These are phyloP conservation scores for Musa troglodytarum DNA, from an alignment of 176 grass and related monocot genomes.

Conservation along the genomic window DNA sequence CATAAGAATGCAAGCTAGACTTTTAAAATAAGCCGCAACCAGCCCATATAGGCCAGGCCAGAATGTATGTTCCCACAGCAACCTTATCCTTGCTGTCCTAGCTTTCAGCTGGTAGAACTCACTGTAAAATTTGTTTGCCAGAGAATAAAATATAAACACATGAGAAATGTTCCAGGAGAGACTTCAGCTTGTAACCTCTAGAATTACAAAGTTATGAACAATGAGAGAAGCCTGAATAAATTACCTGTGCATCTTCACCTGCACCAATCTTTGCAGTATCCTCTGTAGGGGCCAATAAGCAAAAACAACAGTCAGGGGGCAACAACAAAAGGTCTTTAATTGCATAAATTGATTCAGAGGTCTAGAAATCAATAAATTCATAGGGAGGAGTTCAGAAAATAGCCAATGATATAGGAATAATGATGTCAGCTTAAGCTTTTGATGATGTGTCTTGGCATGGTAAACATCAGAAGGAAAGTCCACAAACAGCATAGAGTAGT, in stretches of 20 bases:
- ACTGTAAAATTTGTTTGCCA: neutral
- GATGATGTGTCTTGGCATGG: neutral
- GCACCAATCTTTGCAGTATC: neutral
- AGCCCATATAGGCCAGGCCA: neutral
- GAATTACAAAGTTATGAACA: neutral
- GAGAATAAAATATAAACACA: neutral
- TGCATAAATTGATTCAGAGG: neutral
- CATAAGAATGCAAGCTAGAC: constrained; percentile 1
- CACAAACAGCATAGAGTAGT: neutral
- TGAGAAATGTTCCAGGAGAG: neutral
- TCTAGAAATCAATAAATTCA: neutral
- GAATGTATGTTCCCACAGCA: neutral
- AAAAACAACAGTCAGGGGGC: neutral
- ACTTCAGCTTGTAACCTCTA: neutral
- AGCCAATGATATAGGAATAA: neutral
- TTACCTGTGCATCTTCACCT: neutral
- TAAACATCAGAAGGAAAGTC: neutral
- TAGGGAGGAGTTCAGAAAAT: neutral
- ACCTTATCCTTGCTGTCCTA: neutral
- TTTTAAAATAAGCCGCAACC: neutral
- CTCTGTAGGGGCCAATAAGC: neutral
- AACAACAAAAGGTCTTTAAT: neutral
- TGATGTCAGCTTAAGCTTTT: neutral
- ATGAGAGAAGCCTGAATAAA: no score
- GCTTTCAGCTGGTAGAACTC: neutral